A percentile compares a stretch with the other conserved stretches of the same genome.
These are phyloP conservation scores for Lasiodiplodia gonubiensis DNA, from an alignment of 2,329 filamentous ascomycete species.

Conservation along the genomic window DNA sequence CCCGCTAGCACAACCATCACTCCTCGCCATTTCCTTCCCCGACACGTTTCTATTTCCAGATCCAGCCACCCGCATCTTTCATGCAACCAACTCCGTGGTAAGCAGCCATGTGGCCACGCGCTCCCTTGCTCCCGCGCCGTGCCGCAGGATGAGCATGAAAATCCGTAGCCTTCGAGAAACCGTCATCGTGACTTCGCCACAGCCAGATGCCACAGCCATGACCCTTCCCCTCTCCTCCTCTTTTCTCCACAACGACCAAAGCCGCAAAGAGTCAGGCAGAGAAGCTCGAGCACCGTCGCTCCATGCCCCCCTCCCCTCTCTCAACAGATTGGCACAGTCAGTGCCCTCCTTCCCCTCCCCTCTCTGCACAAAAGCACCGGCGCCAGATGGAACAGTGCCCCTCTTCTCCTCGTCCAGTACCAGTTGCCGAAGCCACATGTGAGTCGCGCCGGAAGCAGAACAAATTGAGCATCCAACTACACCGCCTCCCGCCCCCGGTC, in stretches of 20 bases:
- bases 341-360: neutral
- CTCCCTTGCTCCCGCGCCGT: neutral
- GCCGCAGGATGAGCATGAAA: neutral
- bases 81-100: neutral
- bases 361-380: neutral
- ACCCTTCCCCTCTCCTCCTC: neutral
- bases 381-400: neutral
- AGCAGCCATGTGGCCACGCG: conserved; percentile 5
- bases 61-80: neutral
- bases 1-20: neutral
- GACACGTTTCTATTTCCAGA: conserved; percentile 9
- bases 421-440: neutral
- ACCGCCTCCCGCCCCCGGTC: conserved; percentile 24
- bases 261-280: neutral
- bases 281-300: conserved; percentile 4
- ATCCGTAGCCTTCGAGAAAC: neutral
- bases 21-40: neutral
- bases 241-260: neutral
- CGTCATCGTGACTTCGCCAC: conserved; percentile 15
- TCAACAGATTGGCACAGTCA: neutral
- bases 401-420: neutral
- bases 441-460: neutral
- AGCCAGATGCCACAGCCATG: conserved; percentile 8
- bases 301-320: neutral
- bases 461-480: neutral